These are phyloP conservation scores for Bromus sterilis DNA, from an alignment of 176 grass and related monocot species.

Conservation along the genomic window DNA sequence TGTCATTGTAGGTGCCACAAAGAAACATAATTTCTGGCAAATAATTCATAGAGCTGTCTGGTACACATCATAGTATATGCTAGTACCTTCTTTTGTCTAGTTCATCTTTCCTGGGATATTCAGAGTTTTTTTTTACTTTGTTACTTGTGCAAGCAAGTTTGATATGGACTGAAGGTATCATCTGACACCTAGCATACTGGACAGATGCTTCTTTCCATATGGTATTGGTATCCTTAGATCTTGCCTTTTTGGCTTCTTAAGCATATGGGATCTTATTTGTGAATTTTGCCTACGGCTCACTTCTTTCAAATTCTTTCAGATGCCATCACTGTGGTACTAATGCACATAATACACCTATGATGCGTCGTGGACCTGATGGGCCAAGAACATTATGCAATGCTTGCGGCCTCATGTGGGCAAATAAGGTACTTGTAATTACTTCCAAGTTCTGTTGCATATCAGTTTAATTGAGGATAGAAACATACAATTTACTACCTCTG, in stretches of 20 bases:
- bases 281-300: conserved; percentile 1
- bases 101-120: not conserved
- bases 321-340: conserved; percentile 89
- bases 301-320: conserved; percentile 34
- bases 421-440: conserved; percentile 60
- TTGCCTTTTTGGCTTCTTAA: not conserved
- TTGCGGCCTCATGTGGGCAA: conserved; percentile 98
- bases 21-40: not conserved
- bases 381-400: conserved; percentile 98
- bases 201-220: not conserved
- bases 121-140: not conserved
- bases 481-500: not conserved
- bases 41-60: not conserved
- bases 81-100: not conserved
- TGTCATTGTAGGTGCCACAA: not conserved
- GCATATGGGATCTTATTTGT: not conserved
- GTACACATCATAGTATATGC: not conserved
- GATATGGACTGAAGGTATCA: not conserved
- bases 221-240: not conserved
- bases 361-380: conserved; percentile 93
- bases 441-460: not conserved
- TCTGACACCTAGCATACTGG: conserved; percentile 1
- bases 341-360: conserved; percentile 83
- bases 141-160: conserved; percentile 10
- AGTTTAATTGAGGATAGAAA: not conserved